Percentiles rank a stretch among this genome's conserved stretches.
Conservation (phyloP, 2,329 filamentous ascomycete genomes). For the Curvularia sp. region DNA sequence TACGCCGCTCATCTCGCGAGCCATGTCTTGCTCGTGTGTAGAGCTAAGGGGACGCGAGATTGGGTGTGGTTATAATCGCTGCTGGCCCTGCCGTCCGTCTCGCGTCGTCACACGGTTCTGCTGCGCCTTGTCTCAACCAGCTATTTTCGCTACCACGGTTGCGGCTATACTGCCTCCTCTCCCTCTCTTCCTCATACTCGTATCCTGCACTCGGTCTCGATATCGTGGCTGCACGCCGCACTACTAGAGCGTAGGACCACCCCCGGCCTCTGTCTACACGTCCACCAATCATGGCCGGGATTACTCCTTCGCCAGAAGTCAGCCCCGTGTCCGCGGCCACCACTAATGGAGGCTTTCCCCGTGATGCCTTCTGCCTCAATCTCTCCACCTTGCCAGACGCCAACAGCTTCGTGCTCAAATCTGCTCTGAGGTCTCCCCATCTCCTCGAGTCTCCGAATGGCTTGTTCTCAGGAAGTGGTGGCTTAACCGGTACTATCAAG, state of each 20-base stretch:
- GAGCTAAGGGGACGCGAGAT: constrained; percentile 33
- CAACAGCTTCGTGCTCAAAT: constrained; percentile 48
- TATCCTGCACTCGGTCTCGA: constrained; percentile 19
- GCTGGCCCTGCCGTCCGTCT: constrained; percentile 21
- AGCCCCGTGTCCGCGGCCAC: constrained; percentile 53
- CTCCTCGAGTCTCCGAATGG: constrained; percentile 49
- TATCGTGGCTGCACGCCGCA: constrained; percentile 42
- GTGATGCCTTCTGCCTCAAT: constrained; percentile 51
- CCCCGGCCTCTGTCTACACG: constrained; percentile 33
- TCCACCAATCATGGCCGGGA: constrained; percentile 51
- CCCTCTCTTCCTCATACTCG: constrained; percentile 13
- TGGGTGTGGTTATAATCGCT: constrained; percentile 32
- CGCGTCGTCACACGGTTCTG: background rate
- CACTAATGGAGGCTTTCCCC: constrained; percentile 49
- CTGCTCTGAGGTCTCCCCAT: constrained; percentile 49
- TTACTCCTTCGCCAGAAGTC: constrained; percentile 52
- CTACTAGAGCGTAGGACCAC: constrained; percentile 35
- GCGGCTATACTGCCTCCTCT: constrained; percentile 2
- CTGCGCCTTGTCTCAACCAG: constrained; percentile 6
- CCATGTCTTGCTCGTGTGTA: constrained; percentile 26
- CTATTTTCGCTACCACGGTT: constrained; percentile 7
- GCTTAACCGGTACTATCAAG: constrained; percentile 43
- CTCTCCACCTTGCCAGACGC: constrained; percentile 49
- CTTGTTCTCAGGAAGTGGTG: constrained; percentile 38
- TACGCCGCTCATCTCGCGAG: constrained; percentile 41